Base-by-base conservation (phyloP, 306 rosid genomes). In the Luffa aegyptiaca region DNA sequence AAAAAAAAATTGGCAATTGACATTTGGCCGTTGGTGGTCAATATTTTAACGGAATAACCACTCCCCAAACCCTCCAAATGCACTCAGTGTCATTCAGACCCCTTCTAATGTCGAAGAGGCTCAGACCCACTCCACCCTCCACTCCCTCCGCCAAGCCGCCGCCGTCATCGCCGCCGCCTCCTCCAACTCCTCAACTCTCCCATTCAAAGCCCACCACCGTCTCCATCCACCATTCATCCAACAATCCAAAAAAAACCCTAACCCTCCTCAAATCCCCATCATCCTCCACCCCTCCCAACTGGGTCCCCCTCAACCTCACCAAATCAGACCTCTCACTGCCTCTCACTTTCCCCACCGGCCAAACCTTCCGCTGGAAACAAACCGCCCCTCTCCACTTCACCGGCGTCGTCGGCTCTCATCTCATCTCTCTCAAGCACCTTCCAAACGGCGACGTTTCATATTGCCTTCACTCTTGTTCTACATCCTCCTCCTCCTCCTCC, bases 311-410 rank as follows among this genome's bases (percentile, higher is more conserved):
- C 61, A 82, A 88, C 46, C 80, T 95, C 21, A 6, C 82, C 82
- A 85, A 64, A 37, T 84, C 87, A 33, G 97, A 92, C 77, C 98
- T 95, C 87, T 92, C 83, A 17, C n/a, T 92, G 39, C 89, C 91
- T 41, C 95, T 91, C 89, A 94, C 97, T 49, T 94, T 94, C 88
- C 98, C 97, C 68, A 94, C 98, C 33, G 98, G 98, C 80, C 98
- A 94, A 87, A 92, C 97, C 82, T 94, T 94, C 92, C 85, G 96
- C 42, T 92, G 98, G 98, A 87, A 81, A 35, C 88, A 85, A 57
- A 95, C 97, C 52, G 97, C 87, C 9, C 88, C 93, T 14, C 84
- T 52, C 0, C 92, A 90, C 70, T 92, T 81, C 96, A 88, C 97
- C 9, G 98, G 97, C 74, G 96, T 86, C 41, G 84, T 95, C 31